Conservation (phyloP, 2,329 filamentous ascomycete species). For the Aspergillus ruber region DNA sequence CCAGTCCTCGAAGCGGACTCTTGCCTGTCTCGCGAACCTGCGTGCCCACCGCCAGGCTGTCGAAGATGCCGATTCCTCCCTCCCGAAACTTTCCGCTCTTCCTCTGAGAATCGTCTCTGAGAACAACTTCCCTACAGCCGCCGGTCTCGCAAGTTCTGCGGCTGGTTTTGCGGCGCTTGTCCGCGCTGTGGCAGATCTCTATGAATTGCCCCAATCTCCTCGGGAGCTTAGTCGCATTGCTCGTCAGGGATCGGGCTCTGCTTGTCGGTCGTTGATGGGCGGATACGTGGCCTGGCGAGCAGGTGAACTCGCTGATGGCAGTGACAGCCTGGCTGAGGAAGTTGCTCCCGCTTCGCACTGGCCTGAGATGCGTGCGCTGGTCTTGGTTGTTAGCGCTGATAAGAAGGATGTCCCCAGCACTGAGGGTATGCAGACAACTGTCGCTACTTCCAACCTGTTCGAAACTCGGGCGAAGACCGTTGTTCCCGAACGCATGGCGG, state of each 20-base stretch:
- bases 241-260: constrained; percentile 87
- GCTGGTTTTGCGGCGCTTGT: constrained; percentile 64
- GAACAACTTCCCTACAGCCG: constrained; percentile 99
- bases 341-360: constrained; percentile 86
- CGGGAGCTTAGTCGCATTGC: constrained; percentile 83
- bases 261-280: constrained; percentile 86
- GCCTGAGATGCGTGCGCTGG: constrained; percentile 87
- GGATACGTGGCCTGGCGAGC: constrained; percentile 94
- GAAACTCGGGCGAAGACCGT: constrained; percentile 65
- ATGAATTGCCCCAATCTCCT: constrained; percentile 72
- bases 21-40: constrained; percentile 86
- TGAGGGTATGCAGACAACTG: constrained; percentile 94
- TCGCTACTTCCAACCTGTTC: constrained; percentile 85
- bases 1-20: constrained; percentile 72
- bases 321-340: constrained; percentile 80
- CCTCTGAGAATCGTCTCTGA: constrained; percentile 83
- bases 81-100: constrained; percentile 74
- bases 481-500: constrained; percentile 74
- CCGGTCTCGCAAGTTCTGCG: constrained; percentile 66
- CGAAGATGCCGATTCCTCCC: constrained; percentile 62
- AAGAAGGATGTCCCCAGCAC: constrained; percentile 95
- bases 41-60: constrained; percentile 68
- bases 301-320: constrained; percentile 68
- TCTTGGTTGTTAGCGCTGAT: constrained; percentile 84
- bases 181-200: constrained; percentile 81